Evolutionary conservation across 306 rosid species (phyloP).

Genomic region (Betula pendula): DNA sequence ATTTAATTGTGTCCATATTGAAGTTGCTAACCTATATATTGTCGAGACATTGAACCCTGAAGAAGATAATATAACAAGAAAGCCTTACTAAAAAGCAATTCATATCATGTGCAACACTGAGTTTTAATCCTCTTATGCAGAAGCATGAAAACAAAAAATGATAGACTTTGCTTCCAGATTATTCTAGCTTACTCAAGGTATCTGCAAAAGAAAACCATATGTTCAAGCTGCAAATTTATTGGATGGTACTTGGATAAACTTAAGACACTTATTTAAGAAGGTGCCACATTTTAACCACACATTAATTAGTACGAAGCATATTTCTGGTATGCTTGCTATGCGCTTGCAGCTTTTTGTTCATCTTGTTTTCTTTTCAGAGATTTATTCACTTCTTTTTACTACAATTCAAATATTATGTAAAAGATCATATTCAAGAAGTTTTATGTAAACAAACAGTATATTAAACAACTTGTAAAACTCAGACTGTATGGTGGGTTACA

Average conservation of each 20-base stretch:
- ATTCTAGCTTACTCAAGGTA: slow-evolving; percentile 9
- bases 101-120: not conserved
- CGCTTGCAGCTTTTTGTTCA: not conserved
- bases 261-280: not conserved
- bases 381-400: not conserved
- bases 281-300: not conserved
- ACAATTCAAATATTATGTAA: not conserved
- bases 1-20: not conserved
- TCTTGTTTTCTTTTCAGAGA: not conserved
- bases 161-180: not conserved
- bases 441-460: not conserved
- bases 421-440: not conserved
- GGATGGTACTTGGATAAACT: not conserved
- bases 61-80: not conserved
- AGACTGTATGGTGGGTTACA: not conserved
- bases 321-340: not conserved
- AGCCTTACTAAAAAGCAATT: not conserved
- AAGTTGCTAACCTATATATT: not conserved
- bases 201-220: not conserved
- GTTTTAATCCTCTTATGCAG: not conserved
- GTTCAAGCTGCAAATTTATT: not conserved
- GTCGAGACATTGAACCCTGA: not conserved
- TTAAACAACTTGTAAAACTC: not conserved
- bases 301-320: not conserved
- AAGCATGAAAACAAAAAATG: not conserved